Evolutionary conservation across 2,329 filamentous ascomycete genomes (phyloP).

Genomic region (Fusarium torreyae): DNA sequence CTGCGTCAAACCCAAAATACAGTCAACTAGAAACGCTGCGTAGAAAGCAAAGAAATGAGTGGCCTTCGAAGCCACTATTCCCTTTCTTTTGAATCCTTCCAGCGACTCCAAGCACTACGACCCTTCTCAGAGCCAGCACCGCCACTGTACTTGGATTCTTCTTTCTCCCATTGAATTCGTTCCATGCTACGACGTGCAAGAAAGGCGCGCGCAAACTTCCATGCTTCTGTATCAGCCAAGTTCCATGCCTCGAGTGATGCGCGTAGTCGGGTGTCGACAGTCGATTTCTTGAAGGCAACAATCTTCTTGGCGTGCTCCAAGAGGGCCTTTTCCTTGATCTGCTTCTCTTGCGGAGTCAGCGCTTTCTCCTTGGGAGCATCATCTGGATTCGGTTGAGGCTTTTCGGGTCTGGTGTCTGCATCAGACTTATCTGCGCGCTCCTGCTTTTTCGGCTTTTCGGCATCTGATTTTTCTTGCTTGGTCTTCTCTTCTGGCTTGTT

Average conservation of each 20-base stretch:
- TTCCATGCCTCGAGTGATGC: constrained; percentile 76
- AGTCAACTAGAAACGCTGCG: neutral
- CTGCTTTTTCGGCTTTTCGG: constrained; percentile 27
- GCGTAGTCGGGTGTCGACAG: constrained; percentile 63
- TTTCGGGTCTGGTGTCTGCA: constrained; percentile 21
- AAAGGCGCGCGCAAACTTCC: constrained; percentile 81
- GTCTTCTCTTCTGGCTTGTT: constrained; percentile 28
- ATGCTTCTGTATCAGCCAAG: constrained; percentile 81
- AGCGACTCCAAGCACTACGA: constrained; percentile 55
- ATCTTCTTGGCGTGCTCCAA: constrained; percentile 65
- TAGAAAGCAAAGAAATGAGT: neutral
- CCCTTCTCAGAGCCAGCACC: constrained; percentile 70
- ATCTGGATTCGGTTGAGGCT: constrained; percentile 60
- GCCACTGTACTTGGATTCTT: constrained; percentile 75
- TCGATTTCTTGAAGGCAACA: constrained; percentile 63
- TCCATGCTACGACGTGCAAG: constrained; percentile 75
- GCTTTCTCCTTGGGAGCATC: constrained; percentile 52
- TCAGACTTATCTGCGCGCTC: constrained; percentile 23
- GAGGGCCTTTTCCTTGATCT: constrained; percentile 68
- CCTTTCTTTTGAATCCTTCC: constrained; percentile 51
- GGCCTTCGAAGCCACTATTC: neutral
- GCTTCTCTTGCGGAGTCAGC: constrained; percentile 64
- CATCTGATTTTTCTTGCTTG: constrained; percentile 50
- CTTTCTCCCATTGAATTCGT: constrained; percentile 77
- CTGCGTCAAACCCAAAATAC: neutral